Base-by-base conservation (phyloP, 2,329 filamentous ascomycete genomes). In the Neofusicoccum sp. region DNA sequence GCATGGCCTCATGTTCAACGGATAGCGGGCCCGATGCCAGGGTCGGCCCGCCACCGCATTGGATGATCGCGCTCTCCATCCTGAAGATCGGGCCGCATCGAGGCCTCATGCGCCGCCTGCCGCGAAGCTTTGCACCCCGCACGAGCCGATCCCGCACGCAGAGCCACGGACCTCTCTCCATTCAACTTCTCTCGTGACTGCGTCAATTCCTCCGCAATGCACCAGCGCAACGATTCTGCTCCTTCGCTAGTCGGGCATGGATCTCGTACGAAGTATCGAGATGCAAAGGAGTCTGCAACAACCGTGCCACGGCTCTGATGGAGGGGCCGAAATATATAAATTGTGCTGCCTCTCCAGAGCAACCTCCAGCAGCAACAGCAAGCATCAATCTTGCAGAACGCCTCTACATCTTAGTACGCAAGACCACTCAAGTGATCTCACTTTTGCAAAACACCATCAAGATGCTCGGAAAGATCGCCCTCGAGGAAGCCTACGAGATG, bases 401-500 rank as follows among this genome's bases (percentile, higher is more conserved):
- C 30, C 31, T 26, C 16, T 16, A 36, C 16, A 47, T 5, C 31
- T 33, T 26, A 26, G 28, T n/a, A 51, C 34, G 4, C 30, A 14
- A 6, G 6, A 43, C 40, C 11, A 20, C 16, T 7, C 6, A 16
- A 40, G 3, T 14, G n/a, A 26, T 44, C 31, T 26, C 9, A 7
- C 16, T 4, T 6, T n/a, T n/a, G 28, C 36, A 12, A 33, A 34
- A 16, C 33, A 38, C 36, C 33, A 6, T 28, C 38, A 47, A 16
- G 28, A 58, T 58, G 54, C 54, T 45, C 30, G 54, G 54, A 36
- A 58, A 58, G 33, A 58, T 58, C 31, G 54, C 54, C 28, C 54
- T 58, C 41, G 54, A 58, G 43, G 54, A 58, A 26, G 54, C 54
- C 54, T 58, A 45, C 54, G 54, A 44, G 40, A 44, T 58, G 40